Conservation (phyloP, 805 yeast genomes). For the Saturnispora galanensis region DNA sequence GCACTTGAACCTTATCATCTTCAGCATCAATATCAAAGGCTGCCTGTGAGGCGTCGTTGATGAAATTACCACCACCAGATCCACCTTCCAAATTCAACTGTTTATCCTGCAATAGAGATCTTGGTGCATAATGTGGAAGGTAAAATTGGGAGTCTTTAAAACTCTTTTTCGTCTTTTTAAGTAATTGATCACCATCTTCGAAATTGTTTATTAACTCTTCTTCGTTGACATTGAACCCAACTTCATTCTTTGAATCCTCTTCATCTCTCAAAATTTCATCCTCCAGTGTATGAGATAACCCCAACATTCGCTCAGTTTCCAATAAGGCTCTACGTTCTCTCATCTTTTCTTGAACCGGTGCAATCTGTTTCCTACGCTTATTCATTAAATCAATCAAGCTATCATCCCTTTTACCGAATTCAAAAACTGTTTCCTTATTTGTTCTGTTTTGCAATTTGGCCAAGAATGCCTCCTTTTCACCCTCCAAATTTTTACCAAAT, state of each 20-base stretch:
- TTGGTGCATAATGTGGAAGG: slow-evolving; percentile 84
- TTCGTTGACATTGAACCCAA: slow-evolving; percentile 32
- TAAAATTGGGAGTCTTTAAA: slow-evolving; percentile 73
- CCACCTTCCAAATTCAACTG: slow-evolving; percentile 51
- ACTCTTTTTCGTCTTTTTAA: slow-evolving; percentile 23
- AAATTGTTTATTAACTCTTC: slow-evolving; percentile 38
- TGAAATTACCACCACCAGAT: slow-evolving; percentile 48
- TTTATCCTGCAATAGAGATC: slow-evolving; percentile 62
- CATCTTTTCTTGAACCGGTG: slow-evolving; percentile 66
- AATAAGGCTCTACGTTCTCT: slow-evolving; percentile 56
- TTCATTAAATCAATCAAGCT: slow-evolving; percentile 76
- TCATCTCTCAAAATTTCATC: slow-evolving; percentile 53
- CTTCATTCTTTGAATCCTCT: slow-evolving; percentile 29
- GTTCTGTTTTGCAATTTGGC: slow-evolving; percentile 60
- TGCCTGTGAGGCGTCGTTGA: slow-evolving; percentile 75
- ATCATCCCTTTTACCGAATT: slow-evolving; percentile 63
- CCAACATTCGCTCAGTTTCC: slow-evolving; percentile 67
- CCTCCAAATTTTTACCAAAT: slow-evolving; percentile 67
- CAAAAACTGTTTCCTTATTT: slow-evolving; percentile 88
- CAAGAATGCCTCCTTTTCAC: slow-evolving; percentile 62
- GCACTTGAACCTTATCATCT: slow-evolving; percentile 53
- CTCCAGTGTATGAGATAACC: slow-evolving; percentile 61
- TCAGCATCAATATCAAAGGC: slow-evolving; percentile 75
- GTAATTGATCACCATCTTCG: slow-evolving; percentile 40
- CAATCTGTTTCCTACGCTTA: slow-evolving; percentile 75